phyloP scores from a whole-genome alignment of 2,329 filamentous ascomycete genomes.

The Botrytis hyacinthi region DNA sequence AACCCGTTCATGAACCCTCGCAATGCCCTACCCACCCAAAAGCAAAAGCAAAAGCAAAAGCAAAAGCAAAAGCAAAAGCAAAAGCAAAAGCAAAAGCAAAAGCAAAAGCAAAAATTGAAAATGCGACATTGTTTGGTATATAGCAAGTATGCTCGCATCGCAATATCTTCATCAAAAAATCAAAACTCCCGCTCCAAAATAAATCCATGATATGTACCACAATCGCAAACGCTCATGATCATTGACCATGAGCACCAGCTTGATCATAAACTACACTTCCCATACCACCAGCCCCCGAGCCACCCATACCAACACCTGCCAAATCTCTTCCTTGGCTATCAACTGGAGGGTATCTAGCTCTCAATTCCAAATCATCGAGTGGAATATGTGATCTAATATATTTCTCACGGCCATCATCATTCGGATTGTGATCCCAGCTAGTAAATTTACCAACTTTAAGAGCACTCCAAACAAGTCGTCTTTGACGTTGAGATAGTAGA shows the following conservation, averaged over 20 bases:
- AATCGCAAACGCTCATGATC: neutral
- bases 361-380: conserved; percentile 75
- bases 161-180: neutral
- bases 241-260: conserved; percentile 31
- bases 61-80: no score
- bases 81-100: no score
- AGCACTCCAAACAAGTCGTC: conserved; percentile 76
- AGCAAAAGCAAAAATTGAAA: neutral
- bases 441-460: conserved; percentile 73
- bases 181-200: neutral
- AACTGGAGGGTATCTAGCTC: conserved; percentile 68
- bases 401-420: conserved; percentile 66
- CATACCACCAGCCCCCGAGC: conserved; percentile 20
- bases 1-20: neutral
- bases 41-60: neutral
- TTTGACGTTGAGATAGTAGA: conserved; percentile 72
- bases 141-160: neutral
- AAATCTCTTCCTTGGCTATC: conserved; percentile 43
- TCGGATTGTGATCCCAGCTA: conserved; percentile 82
- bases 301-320: conserved; percentile 22
- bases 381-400: conserved; percentile 84
- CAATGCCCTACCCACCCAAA: neutral
- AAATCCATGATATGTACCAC: neutral
- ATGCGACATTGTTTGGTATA: neutral
- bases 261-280: conserved; percentile 27